Evolutionary conservation across 163 green algal genomes (phyloP).

Genomic region (Chlamydomonas reinhardtii): DNA sequence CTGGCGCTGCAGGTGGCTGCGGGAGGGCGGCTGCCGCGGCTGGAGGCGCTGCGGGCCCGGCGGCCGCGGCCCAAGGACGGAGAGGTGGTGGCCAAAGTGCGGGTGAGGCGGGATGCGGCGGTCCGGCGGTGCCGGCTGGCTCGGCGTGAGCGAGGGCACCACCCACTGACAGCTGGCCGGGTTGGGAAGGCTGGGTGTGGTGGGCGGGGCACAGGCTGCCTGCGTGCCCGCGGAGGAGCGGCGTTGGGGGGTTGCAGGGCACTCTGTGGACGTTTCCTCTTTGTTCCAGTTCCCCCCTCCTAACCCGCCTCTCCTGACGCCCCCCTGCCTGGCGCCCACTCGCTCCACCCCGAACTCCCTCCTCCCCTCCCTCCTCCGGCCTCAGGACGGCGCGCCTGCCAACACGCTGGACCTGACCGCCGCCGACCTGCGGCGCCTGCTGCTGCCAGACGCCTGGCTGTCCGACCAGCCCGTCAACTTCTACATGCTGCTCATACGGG

Average conservation of each 20-base stretch:
- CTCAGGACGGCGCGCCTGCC: conserved; percentile 2
- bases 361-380: not conserved
- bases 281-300: too few relatives aligned
- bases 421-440: conserved; percentile 45
- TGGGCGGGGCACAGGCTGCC: too few relatives aligned
- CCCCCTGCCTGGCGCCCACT: not conserved
- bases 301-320: too few relatives aligned
- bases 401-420: conserved; percentile 16
- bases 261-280: too few relatives aligned
- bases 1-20: not conserved
- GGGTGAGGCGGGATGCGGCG: not conserved
- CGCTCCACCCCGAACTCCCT: too few relatives aligned
- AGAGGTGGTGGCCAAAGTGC: not conserved
- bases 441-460: conserved; percentile 50
- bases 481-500: conserved; percentile 64
- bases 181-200: too few relatives aligned
- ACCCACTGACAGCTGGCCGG: too few relatives aligned
- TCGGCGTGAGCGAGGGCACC: too few relatives aligned
- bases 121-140: too few relatives aligned
- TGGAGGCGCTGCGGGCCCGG: not conserved
- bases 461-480: conserved; percentile 69
- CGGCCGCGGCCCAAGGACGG: not conserved
- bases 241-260: too few relatives aligned
- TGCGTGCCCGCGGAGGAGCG: too few relatives aligned
- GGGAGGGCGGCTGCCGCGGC: not conserved